These are phyloP conservation scores for Jackrogersella minutella DNA, from an alignment of 495 filamentous ascomycete genomes.

Conservation along the genomic window DNA sequence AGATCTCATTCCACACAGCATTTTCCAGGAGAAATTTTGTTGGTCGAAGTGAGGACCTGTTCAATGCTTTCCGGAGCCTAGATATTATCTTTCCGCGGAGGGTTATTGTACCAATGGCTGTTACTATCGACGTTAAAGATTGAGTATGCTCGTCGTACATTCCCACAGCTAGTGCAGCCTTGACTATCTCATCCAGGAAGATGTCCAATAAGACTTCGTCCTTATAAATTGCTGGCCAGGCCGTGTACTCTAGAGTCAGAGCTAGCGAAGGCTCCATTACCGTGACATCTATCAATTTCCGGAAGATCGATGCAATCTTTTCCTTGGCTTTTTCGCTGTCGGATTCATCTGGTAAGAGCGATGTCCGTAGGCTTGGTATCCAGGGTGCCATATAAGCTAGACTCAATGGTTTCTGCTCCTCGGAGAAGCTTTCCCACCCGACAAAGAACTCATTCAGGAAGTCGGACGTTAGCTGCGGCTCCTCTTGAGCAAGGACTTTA, in stretches of 20 bases:
- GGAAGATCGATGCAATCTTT: conserved; percentile 65
- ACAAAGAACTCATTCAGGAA: conserved; percentile 74
- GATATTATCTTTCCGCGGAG: conserved; percentile 68
- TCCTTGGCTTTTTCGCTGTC: conserved; percentile 69
- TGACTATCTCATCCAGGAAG: conserved; percentile 69
- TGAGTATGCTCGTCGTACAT: conserved; percentile 66
- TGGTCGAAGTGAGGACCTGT: conserved; percentile 67
- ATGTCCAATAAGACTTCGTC: conserved; percentile 69
- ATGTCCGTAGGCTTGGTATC: conserved; percentile 64
- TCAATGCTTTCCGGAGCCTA: conserved; percentile 67
- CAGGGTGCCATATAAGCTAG: conserved; percentile 73
- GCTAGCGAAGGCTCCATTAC: conserved; percentile 64
- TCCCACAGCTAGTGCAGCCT: conserved; percentile 63
- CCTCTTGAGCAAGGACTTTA: conserved; percentile 64
- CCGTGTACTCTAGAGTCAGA: conserved; percentile 64
- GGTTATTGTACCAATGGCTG: conserved; percentile 66
- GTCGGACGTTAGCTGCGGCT: conserved; percentile 71
- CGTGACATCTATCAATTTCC: conserved; percentile 69
- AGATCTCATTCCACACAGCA: conserved; percentile 69
- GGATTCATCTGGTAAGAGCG: conserved; percentile 61
- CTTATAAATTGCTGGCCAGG: conserved; percentile 67
- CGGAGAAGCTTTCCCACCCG: conserved; percentile 70
- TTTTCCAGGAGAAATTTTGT: conserved; percentile 69
- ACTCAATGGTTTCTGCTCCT: conserved; percentile 68
- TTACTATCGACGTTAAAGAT: conserved; percentile 65